phyloP scores from a whole-genome alignment of 352 stramenopile genomes.

The Elongisporangium undulatum region DNA sequence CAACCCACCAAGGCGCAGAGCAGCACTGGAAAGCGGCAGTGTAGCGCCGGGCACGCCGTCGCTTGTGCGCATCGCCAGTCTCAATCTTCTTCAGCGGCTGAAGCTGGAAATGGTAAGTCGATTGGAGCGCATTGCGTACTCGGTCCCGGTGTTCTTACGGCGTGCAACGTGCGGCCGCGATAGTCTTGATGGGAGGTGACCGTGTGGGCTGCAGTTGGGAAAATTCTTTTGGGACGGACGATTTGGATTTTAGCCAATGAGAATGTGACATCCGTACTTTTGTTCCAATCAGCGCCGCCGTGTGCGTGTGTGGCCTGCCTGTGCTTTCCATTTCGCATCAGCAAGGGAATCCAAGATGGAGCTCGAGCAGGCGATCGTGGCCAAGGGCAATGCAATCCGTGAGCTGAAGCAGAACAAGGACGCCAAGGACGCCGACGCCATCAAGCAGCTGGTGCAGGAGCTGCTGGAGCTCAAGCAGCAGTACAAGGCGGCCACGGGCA shows the following conservation, averaged over 20 bases:
- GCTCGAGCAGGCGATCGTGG: slow-evolving; percentile 60
- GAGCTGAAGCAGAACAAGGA: slow-evolving; percentile 78
- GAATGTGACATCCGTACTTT: not conserved
- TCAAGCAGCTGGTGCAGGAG: slow-evolving; percentile 48
- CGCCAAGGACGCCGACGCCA: slow-evolving; percentile 31
- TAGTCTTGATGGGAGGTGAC: too few species aligned
- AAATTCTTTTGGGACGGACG: not conserved
- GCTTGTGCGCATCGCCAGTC: too few species aligned
- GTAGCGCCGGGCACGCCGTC: too few species aligned
- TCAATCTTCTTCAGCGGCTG: too few species aligned
- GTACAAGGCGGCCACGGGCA: slow-evolving; percentile 74
- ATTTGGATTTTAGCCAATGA: not conserved
- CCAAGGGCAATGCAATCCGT: slow-evolving; percentile 73
- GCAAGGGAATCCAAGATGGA: slow-evolving; percentile 7
- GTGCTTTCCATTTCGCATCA: not conserved
- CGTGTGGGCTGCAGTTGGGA: too few species aligned
- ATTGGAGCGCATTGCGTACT: too few species aligned
- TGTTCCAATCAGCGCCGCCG: not conserved
- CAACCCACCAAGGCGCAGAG: too few species aligned
- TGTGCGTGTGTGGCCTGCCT: not conserved
- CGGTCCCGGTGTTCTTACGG: too few species aligned
- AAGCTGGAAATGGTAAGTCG: too few species aligned
- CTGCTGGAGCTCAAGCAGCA: slow-evolving; percentile 70
- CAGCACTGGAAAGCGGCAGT: too few species aligned
- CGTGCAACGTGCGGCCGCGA: too few species aligned